These are phyloP conservation scores for Hordeum pubiflorum DNA, from an alignment of 202 grass and related monocot species.

Conservation along the genomic window DNA sequence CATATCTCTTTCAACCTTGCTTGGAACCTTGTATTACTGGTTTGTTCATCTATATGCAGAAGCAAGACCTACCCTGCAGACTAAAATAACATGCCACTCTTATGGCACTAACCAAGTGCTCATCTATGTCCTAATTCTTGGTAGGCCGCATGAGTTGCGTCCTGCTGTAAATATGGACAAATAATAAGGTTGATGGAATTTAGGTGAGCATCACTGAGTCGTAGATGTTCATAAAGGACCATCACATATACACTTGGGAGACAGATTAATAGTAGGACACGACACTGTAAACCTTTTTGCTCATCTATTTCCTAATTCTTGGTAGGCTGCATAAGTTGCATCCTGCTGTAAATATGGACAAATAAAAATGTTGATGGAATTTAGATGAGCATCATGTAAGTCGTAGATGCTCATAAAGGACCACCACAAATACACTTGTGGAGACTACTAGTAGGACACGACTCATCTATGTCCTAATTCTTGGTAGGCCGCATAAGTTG, in stretches of 20 bases:
- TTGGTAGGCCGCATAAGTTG: constrained; percentile 21
- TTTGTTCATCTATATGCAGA: neutral
- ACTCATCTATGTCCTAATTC: constrained; percentile 32
- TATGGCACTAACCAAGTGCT: neutral
- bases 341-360: constrained; percentile 42
- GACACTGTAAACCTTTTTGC: neutral
- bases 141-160: constrained; percentile 11
- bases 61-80: neutral
- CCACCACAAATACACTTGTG: neutral
- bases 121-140: constrained; percentile 26
- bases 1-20: neutral
- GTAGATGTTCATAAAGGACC: neutral
- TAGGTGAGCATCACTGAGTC: neutral
- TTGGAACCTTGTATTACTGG: neutral
- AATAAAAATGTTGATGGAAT: constrained; percentile 24
- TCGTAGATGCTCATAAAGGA: constrained; percentile 29
- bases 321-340: constrained; percentile 6
- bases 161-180: constrained; percentile 26
- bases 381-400: constrained; percentile 31
- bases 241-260: neutral
- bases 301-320: constrained; percentile 38
- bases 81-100: neutral
- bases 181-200: constrained; percentile 27
- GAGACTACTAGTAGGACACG: neutral
- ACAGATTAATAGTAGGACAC: neutral